Conservation (phyloP, 768 basidiomycete genomes). For the Russula brevipes region DNA sequence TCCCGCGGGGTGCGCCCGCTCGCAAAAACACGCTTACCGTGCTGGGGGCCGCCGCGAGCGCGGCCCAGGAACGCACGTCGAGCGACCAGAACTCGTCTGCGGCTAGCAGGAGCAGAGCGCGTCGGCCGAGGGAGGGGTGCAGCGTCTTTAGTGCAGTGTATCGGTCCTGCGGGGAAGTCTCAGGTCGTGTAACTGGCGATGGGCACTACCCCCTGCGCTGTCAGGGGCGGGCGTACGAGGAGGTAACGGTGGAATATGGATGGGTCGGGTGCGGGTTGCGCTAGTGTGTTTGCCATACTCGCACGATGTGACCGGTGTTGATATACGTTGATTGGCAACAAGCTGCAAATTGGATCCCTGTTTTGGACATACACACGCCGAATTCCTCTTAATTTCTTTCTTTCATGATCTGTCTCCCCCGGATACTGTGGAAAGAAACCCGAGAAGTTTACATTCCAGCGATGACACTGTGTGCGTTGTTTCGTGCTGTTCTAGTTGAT, state of each 20-base stretch:
- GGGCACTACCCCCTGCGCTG: neutral
- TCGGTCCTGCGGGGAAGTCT: constrained; percentile 6
- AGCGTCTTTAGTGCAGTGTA: constrained; percentile 4
- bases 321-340: no score
- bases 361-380: no score
- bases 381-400: no score
- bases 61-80: constrained; percentile 9
- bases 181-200: neutral
- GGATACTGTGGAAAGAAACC: no score
- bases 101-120: constrained; percentile 1
- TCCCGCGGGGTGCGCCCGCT: no score
- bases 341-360: no score
- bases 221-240: constrained; percentile 5
- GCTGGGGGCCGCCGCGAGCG: neutral
- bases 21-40: neutral
- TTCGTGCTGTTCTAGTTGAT: no score
- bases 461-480: no score
- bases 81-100: constrained; percentile 20
- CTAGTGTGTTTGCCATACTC: neutral
- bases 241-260: constrained; percentile 10
- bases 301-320: no score
- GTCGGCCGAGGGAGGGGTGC: neutral
- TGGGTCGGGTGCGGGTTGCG: neutral
- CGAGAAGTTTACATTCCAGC: no score
- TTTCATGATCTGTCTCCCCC: no score